phyloP scores from a whole-genome alignment of 768 basidiomycete genomes.

The Cantharellus anzutake region DNA sequence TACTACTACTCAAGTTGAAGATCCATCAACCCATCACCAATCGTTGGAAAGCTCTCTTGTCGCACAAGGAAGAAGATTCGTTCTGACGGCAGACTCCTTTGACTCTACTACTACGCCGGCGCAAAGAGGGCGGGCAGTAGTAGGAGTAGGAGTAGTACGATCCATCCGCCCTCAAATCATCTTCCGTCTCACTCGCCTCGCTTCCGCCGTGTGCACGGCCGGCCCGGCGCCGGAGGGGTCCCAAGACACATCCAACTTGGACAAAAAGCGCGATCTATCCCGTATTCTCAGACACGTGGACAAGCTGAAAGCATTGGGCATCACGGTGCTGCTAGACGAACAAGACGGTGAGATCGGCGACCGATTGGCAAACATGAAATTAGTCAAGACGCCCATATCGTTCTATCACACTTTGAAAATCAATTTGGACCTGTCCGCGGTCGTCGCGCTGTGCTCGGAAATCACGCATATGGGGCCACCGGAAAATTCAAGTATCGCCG shows the following conservation, averaged over 20 bases:
- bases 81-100: too few relatives aligned
- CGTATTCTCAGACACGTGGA: too few relatives aligned
- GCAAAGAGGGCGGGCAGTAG: too few relatives aligned
- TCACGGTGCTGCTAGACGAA: neutral
- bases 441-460: conserved; percentile 72
- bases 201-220: too few relatives aligned
- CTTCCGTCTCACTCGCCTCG: neutral
- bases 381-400: conserved; percentile 25
- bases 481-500: neutral
- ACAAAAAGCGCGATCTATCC: too few relatives aligned
- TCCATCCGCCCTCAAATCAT: neutral
- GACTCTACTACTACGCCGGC: too few relatives aligned
- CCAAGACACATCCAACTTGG: too few relatives aligned
- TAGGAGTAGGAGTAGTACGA: too few relatives aligned
- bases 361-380: conserved; percentile 10
- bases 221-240: too few relatives aligned
- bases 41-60: too few relatives aligned
- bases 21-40: too few relatives aligned
- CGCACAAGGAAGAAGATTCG: too few relatives aligned
- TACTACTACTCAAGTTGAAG: neutral
- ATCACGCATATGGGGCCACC: conserved; percentile 60
- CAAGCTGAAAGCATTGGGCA: neutral
- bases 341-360: neutral
- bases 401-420: conserved; percentile 30
- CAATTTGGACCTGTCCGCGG: conserved; percentile 67